These are phyloP conservation scores for Mortierella sp. DNA, from an alignment of 371 early-diverging fungal genomes.

Conservation along the genomic window DNA sequence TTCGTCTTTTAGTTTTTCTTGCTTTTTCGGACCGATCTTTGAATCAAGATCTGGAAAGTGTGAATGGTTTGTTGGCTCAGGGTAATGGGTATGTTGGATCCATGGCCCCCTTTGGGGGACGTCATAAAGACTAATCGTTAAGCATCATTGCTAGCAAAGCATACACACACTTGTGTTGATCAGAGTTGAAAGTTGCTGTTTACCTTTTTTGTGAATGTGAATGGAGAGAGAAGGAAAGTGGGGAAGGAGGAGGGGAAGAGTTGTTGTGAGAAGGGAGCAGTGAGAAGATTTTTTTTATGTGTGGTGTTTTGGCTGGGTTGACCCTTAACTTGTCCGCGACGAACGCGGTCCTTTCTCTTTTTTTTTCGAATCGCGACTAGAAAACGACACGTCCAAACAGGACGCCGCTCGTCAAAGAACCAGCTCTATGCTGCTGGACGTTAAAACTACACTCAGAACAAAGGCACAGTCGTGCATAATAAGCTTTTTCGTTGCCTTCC, in stretches of 20 bases:
- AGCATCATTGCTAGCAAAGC: constrained; percentile 35
- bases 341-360: no score
- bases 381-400: no score
- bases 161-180: background rate
- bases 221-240: no score
- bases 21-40: background rate
- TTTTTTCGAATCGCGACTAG: no score
- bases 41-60: constrained; percentile 7
- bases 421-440: no score
- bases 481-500: no score
- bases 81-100: constrained; percentile 59
- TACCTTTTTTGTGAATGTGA: background rate
- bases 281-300: background rate
- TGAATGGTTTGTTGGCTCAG: constrained; percentile 32
- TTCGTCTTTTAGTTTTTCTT: background rate
- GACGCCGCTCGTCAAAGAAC: no score
- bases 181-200: background rate
- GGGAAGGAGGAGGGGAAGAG: no score
- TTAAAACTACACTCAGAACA: no score
- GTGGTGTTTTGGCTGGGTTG: background rate
- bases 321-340: background rate
- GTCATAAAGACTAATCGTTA: constrained; percentile 60
- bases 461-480: no score
- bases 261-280: no score
- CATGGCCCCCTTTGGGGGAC: constrained; percentile 52